Evolutionary conservation across 208 protist genomes (phyloP).

Genomic region (Crithidia sp.): DNA sequence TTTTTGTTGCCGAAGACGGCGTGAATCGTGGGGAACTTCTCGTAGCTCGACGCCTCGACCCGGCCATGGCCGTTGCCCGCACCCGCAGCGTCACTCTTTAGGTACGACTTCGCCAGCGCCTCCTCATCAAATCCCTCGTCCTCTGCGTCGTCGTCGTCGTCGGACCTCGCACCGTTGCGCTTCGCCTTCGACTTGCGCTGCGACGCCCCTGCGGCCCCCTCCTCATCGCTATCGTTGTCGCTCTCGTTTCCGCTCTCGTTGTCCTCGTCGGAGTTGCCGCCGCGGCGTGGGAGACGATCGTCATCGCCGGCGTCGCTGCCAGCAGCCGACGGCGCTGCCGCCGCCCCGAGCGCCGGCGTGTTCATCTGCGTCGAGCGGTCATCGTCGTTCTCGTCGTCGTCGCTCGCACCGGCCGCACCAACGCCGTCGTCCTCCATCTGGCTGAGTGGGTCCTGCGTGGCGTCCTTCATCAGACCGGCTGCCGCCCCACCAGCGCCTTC

Average conservation of each 20-base stretch:
- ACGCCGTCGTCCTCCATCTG: conserved; percentile 33
- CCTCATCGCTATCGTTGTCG: conserved; percentile 14
- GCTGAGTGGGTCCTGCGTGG: conserved; percentile 30
- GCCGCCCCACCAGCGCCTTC: conserved; percentile 25
- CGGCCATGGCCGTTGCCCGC: background rate
- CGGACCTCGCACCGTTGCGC: background rate
- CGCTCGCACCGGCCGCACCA: conserved; percentile 12
- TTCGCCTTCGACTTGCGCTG: background rate
- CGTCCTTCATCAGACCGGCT: conserved; percentile 17
- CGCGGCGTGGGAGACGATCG: conserved; percentile 19
- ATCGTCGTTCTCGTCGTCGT: conserved; percentile 37
- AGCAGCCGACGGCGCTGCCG: conserved; percentile 21
- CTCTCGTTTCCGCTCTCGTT: conserved; percentile 16
- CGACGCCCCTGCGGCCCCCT: background rate
- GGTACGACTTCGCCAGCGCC: background rate
- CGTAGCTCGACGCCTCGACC: conserved; percentile 43
- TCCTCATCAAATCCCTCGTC: conserved; percentile 8
- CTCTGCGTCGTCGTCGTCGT: conserved; percentile 15
- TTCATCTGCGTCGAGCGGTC: conserved; percentile 28
- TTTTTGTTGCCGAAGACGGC: conserved; percentile 46
- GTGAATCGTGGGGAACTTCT: conserved; percentile 55
- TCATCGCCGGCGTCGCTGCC: conserved; percentile 24
- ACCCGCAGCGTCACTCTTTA: background rate
- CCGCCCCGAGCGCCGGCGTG: conserved; percentile 20
- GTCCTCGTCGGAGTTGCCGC: conserved; percentile 30